Base-by-base conservation (phyloP, 2,329 filamentous ascomycete genomes). In the Fusarium veterinarium region DNA sequence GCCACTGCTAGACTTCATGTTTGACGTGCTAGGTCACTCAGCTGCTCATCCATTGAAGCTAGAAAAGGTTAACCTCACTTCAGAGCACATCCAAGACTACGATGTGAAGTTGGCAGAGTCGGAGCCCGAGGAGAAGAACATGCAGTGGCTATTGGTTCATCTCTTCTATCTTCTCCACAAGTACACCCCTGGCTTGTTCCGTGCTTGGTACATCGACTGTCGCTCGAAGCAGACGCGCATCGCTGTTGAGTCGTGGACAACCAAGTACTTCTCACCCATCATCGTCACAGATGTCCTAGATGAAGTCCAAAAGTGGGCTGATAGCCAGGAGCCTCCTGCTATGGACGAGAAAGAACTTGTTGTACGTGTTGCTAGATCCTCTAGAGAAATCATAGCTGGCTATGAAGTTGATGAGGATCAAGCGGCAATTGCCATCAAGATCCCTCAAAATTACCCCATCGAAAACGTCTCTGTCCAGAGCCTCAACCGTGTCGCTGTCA, bases 391-490 rank as follows among this genome's bases (percentile, higher is more conserved):
- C 40, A 92, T 91, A 17, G 95, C 94, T 1, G 91, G 91, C 7
- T 98, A 97, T 79, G 90, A 93, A 58, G 90, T 99, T 16, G 96
- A 99, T 79, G 95, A 98, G 67, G 90, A 93, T 75, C 91, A 91
- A 35, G 94, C 96, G 64, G 88, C 91, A 16, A 96, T 98, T 70
- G 87, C 91, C n/a, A 92, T 99, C 76, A 89, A 89, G 10, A 87
- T 99, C 1, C 95, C 95, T 0, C 84, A 90, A 4, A 91, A 91
- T 44, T 99, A 97, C 78, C 96, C 96, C 0, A 89, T 99, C 13
- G 91, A 94, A 30, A 88, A 89, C 3, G 93, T 97, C 3, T 86
- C 89, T 13, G 95, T 98, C 2, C 86, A 91, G 6, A 91, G 94
- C 13, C 84, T 95, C 25, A 94, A 92, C 75, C 91, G 95, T 17